Evolutionary conservation across 768 basidiomycete genomes (phyloP).

Genomic region (Xerocomellus amylosporus): DNA sequence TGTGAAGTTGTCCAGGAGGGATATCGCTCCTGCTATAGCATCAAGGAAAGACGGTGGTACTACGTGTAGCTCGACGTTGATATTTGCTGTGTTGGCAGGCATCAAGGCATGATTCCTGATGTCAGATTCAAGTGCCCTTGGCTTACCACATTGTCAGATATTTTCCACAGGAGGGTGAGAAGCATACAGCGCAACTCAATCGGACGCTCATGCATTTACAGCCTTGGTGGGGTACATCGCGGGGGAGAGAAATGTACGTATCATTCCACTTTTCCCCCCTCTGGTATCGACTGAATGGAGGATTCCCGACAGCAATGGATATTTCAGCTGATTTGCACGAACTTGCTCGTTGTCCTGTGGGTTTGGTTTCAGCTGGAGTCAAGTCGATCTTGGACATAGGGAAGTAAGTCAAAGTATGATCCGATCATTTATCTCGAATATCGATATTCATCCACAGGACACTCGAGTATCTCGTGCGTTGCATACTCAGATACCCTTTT

Average conservation of each 20-base stretch:
- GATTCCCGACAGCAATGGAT: constrained; percentile 73
- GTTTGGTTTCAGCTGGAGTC: constrained; percentile 87
- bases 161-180: constrained; percentile 90
- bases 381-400: constrained; percentile 96
- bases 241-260: constrained; percentile 63
- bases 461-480: constrained; percentile 69
- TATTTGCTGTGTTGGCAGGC: constrained; percentile 76
- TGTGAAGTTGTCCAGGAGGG: constrained; percentile 75
- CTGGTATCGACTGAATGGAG: not conserved
- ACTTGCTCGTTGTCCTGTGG: constrained; percentile 85
- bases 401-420: constrained; percentile 38
- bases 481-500: not conserved
- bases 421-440: not conserved
- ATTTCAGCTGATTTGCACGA: constrained; percentile 93
- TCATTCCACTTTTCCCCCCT: not conserved
- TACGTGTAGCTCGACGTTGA: constrained; percentile 70
- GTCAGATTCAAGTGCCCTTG: not conserved
- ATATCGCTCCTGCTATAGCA: constrained; percentile 74
- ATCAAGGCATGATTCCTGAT: constrained; percentile 59
- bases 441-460: constrained; percentile 46
- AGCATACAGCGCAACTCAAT: not conserved
- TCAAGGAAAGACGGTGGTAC: constrained; percentile 73
- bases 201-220: constrained; percentile 24
- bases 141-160: constrained; percentile 44
- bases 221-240: constrained; percentile 83